A percentile compares a stretch with the other conserved stretches of the same genome.
These are phyloP conservation scores for Ceratobasidium theobromae DNA, from an alignment of 1,284 basidiomycete species.

Conservation along the genomic window DNA sequence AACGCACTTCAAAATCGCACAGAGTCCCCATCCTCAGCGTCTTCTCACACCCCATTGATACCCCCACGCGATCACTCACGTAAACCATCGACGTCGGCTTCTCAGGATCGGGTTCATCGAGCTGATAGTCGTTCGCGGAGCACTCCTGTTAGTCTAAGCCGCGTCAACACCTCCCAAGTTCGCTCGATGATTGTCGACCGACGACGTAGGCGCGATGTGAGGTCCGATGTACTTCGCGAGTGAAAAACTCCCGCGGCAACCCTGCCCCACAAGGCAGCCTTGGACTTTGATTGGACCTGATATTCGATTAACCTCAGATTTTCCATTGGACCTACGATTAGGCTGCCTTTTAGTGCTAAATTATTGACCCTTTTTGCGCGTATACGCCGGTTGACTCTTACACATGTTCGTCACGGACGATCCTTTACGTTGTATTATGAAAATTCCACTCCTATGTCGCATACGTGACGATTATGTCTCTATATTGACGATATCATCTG, in stretches of 20 bases:
- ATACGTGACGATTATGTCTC: too few species aligned
- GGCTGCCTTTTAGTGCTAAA: neutral
- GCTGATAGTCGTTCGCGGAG: neutral
- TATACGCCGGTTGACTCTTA: neutral
- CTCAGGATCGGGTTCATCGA: neutral
- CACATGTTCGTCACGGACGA: neutral
- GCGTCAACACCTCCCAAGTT: constrained; percentile 4
- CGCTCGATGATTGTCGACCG: constrained; percentile 6
- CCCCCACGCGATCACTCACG: neutral
- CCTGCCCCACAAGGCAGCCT: too few species aligned
- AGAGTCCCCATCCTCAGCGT: neutral
- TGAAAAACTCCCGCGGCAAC: too few species aligned
- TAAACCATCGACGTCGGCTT: neutral
- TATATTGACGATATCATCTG: too few species aligned
- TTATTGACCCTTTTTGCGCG: neutral
- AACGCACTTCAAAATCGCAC: neutral
- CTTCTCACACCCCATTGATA: neutral
- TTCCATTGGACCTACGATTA: neutral
- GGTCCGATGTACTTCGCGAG: neutral
- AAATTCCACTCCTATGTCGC: too few species aligned
- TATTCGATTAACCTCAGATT: neutral
- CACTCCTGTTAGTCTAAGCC: neutral
- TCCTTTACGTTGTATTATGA: too few species aligned
- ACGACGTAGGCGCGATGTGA: neutral
- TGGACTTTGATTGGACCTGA: too few species aligned